Evolutionary conservation across 441 rosid genomes (phyloP).

Genomic region (Capsella rubella): DNA sequence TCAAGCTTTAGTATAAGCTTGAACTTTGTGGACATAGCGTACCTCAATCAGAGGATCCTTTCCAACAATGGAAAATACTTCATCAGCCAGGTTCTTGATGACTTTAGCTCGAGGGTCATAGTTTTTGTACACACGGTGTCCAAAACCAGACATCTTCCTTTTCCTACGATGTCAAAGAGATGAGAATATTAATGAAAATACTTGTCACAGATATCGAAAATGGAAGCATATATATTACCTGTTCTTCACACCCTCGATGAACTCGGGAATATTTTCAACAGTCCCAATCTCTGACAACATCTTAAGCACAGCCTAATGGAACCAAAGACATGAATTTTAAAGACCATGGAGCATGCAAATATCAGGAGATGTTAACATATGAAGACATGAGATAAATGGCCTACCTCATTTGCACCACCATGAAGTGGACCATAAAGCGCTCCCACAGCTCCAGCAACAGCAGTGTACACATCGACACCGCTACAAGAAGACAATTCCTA

Average conservation of each 20-base stretch:
- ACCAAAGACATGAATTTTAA: constrained; percentile 46
- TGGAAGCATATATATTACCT: constrained; percentile 24
- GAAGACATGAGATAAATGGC: constrained; percentile 50
- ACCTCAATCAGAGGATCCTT: constrained; percentile 99
- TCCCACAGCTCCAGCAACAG: constrained; percentile 60
- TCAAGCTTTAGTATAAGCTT: neutral
- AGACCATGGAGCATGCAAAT: constrained; percentile 75
- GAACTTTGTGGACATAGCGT: constrained; percentile 17
- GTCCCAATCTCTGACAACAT: constrained; percentile 86
- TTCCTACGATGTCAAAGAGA: constrained; percentile 54
- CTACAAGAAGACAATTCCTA: constrained; percentile 47
- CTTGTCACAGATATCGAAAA: neutral
- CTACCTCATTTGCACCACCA: constrained; percentile 59
- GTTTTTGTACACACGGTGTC: constrained; percentile 98
- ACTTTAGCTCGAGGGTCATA: constrained; percentile 98
- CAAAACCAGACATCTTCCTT: constrained; percentile 99
- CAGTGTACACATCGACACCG: constrained; percentile 88
- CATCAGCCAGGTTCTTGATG: constrained; percentile 88
- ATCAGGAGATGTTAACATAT: constrained; percentile 74
- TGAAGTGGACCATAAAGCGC: constrained; percentile 96
- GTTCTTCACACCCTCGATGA: constrained; percentile 45
- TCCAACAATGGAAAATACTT: constrained; percentile 97
- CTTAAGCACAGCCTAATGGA: constrained; percentile 62
- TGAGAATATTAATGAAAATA: constrained; percentile 6
- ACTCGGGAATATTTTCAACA: constrained; percentile 84